Evolutionary conservation across 2,329 filamentous ascomycete genomes (phyloP), one percentile per base, ranked within the genome.

Genomic region (Beauveria sp.): DNA sequence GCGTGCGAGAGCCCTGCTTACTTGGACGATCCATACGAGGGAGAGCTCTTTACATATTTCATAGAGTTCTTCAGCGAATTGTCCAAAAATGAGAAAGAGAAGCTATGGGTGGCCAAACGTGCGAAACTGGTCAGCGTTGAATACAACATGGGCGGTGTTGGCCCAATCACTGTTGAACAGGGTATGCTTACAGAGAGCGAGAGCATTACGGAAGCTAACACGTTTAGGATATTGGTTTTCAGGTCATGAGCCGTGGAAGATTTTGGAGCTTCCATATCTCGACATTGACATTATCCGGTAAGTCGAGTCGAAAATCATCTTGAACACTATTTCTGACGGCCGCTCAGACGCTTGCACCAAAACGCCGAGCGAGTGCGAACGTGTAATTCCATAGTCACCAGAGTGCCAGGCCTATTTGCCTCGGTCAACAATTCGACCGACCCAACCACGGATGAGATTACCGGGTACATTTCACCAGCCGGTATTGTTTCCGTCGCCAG

Each of bases 361-460:
- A 78, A 78, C 18, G 73, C 71, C 1, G 76, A 77, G 62, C 68
- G 75, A 28, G 76, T 71, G 22, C 71, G 76, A 3, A 78, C 76
- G 3, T 78, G 76, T 64, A 76, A 77, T 63, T 76, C 75, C 0
- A 70, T 73, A 3, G 68, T 73, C 31, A 75, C 72, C 31, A 70
- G 72, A 24, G 63, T 68, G 0, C 74, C 75, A 0, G 76, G 76
- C 0, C 71, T 78, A 63, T 77, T 75, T 50, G 76, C 76, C 0
- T 77, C 75, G 0, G 69, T 78, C 60, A 77, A 78, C 67, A 77
- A 78, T 61, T 70, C 72, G 5, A 78, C 76, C 1, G 71, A 77
- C 42, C 68, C 70, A 0, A 63, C 66, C 9, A 75, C 69, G 0
- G 71, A 73, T 52, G 66, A 72, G 18, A 75, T 77, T 28, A 70